Evolutionary conservation across 177 flowering plant species (phyloP).

Genomic region (Tripterygium wilfordii): DNA sequence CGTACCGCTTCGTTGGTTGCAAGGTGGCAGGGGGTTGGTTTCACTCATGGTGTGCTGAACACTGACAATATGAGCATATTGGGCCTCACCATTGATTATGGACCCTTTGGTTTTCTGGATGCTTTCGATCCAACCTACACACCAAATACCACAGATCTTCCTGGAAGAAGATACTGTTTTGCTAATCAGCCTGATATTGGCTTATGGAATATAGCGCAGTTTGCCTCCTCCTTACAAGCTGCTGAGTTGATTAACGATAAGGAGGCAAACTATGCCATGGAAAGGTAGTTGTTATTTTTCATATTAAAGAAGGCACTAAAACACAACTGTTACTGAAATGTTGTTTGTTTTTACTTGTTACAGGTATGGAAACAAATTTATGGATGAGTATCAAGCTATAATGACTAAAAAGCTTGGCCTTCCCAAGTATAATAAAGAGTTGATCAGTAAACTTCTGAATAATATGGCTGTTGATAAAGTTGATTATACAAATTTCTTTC

Average conservation of each 20-base stretch:
- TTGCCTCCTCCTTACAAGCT: constrained; percentile 57
- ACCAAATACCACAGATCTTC: constrained; percentile 97
- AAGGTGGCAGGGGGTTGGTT: constrained; percentile 98
- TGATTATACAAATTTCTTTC: constrained; percentile 96
- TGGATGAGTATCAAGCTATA: constrained; percentile 96
- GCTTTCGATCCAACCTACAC: constrained; percentile 97
- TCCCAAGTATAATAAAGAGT: constrained; percentile 81
- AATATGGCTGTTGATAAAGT: constrained; percentile 88
- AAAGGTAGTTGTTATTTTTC: constrained; percentile 46
- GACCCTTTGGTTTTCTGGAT: constrained; percentile 98
- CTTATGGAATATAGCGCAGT: constrained; percentile 96
- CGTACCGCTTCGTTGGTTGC: constrained; percentile 93
- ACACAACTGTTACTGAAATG: not conserved
- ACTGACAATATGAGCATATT: constrained; percentile 97
- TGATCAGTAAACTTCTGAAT: constrained; percentile 73
- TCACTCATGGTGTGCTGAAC: constrained; percentile 97
- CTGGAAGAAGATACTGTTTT: constrained; percentile 95
- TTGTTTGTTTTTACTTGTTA: constrained; percentile 3
- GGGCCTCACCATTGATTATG: constrained; percentile 98
- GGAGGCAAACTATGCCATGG: constrained; percentile 96
- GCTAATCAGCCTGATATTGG: constrained; percentile 98
- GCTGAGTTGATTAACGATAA: constrained; percentile 71
- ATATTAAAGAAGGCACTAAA: not conserved
- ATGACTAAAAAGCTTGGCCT: constrained; percentile 90
- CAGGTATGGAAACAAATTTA: constrained; percentile 92